Percentiles rank a stretch among this genome's conserved stretches.
phyloP scores from a whole-genome alignment of 2,329 filamentous ascomycete species.

The Colletotrichum magnum region DNA sequence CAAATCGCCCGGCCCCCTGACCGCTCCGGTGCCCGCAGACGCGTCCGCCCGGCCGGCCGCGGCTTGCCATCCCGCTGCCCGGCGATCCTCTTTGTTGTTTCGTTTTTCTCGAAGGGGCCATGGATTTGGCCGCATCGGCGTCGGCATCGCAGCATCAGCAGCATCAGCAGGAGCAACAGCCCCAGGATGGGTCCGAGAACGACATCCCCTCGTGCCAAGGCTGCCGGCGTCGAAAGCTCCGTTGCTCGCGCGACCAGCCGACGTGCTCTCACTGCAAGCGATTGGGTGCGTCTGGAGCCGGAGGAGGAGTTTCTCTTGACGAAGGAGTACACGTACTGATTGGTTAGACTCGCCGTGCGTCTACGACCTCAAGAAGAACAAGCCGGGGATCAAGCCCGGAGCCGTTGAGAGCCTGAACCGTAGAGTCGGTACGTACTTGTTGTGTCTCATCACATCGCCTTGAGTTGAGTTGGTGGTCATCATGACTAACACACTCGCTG shows the following conservation, averaged over 20 bases:
- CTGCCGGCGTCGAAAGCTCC: constrained; percentile 51
- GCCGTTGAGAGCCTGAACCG: constrained; percentile 44
- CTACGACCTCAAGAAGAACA: constrained; percentile 45
- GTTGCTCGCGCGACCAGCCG: constrained; percentile 52
- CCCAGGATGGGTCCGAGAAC: constrained; percentile 33
- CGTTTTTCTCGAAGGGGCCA: neutral
- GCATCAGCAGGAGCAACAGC: constrained; percentile 6
- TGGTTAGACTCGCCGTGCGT: constrained; percentile 43
- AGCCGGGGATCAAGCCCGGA: constrained; percentile 45
- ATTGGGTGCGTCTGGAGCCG: constrained; percentile 42
- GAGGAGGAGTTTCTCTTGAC: no score
- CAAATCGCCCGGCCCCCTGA: neutral
- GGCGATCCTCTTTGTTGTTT: constrained; percentile 4
- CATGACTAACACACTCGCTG: neutral
- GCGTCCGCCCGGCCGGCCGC: constrained; percentile 3
- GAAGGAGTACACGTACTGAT: constrained; percentile 12
- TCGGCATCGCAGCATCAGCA: neutral
- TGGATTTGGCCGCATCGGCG: constrained; percentile 27
- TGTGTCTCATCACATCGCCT: no score
- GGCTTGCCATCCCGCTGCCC: constrained; percentile 21
- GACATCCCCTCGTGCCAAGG: constrained; percentile 50
- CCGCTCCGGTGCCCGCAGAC: neutral
- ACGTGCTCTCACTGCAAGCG: constrained; percentile 49
- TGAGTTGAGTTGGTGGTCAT: neutral
- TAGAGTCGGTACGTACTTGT: constrained; percentile 41